These are phyloP conservation scores for Hypoxylon sp. DNA, from an alignment of 2,329 filamentous ascomycete genomes.

Conservation along the genomic window DNA sequence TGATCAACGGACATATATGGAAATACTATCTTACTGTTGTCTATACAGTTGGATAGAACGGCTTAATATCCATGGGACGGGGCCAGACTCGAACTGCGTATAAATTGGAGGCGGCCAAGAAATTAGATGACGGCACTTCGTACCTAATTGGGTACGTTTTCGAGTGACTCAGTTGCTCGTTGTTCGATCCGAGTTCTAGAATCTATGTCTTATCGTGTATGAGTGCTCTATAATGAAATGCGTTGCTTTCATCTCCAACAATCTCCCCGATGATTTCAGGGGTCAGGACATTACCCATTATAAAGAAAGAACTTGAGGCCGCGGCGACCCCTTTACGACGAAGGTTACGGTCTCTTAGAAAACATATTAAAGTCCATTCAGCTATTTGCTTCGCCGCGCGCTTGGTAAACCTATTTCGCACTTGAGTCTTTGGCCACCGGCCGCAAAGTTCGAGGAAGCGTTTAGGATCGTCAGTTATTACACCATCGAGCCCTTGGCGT, in stretches of 20 bases:
- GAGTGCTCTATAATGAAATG: neutral
- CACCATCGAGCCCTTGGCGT: constrained; percentile 2
- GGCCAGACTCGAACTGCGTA: constrained; percentile 14
- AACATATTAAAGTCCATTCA: neutral
- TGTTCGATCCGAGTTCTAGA: neutral
- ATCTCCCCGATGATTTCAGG: neutral
- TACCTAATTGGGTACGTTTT: neutral
- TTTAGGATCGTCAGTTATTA: constrained; percentile 10
- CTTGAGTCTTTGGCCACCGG: neutral
- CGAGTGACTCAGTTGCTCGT: neutral
- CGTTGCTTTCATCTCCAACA: neutral
- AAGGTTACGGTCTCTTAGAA: neutral
- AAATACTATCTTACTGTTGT: neutral
- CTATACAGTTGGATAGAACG: neutral
- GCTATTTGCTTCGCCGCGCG: neutral
- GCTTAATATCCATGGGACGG: neutral
- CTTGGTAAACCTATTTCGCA: neutral
- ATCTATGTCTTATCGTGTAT: neutral
- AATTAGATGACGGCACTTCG: constrained; percentile 16
- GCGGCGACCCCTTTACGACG: neutral
- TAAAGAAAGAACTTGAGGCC: neutral
- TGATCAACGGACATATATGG: neutral
- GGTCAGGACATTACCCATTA: neutral
- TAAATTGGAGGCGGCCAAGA: neutral
- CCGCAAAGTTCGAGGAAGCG: constrained; percentile 6